A percentile compares a stretch with the other conserved stretches of the same genome.
Evolutionary conservation across 371 early-diverging fungal species (phyloP).

Genomic region (Mortierella sp.): DNA sequence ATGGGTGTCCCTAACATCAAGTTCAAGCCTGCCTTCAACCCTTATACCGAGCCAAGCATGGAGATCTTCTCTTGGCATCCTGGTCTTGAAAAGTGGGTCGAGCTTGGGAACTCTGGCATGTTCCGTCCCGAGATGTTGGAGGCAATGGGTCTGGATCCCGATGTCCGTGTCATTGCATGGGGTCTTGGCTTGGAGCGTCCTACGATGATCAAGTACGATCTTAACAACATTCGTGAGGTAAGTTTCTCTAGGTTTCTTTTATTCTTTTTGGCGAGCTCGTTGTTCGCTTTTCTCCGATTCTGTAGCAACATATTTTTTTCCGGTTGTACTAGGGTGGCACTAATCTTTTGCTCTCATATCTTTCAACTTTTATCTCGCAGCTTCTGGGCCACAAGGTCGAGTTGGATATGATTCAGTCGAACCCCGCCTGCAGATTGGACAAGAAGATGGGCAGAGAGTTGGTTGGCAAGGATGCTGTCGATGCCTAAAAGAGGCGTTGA

Average conservation of each 20-base stretch:
- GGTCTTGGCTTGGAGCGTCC: constrained; percentile 99
- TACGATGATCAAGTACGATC: constrained; percentile 99
- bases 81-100: constrained; percentile 97
- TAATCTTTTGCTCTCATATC: not conserved
- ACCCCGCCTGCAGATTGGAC: constrained; percentile 90
- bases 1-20: constrained; percentile 96
- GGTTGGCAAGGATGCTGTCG: constrained; percentile 58
- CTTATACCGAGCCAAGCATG: constrained; percentile 99
- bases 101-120: constrained; percentile 99
- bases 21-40: constrained; percentile 99
- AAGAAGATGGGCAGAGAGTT: constrained; percentile 81
- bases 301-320: not conserved
- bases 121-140: constrained; percentile 99
- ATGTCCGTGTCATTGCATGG: constrained; percentile 99
- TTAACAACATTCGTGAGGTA: constrained; percentile 96
- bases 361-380: constrained; percentile 12
- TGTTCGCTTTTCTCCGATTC: not conserved
- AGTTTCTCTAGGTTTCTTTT: not conserved
- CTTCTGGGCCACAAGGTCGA: constrained; percentile 99
- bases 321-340: not conserved
- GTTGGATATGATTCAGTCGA: constrained; percentile 92
- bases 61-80: constrained; percentile 99
- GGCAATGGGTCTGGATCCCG: constrained; percentile 96
- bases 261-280: not conserved
- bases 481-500: constrained; percentile 23